Percentiles rank a stretch among this genome's conserved stretches.
Evolutionary conservation across 352 stramenopile genomes (phyloP).

Genomic region (Pythium insidiosum): DNA sequence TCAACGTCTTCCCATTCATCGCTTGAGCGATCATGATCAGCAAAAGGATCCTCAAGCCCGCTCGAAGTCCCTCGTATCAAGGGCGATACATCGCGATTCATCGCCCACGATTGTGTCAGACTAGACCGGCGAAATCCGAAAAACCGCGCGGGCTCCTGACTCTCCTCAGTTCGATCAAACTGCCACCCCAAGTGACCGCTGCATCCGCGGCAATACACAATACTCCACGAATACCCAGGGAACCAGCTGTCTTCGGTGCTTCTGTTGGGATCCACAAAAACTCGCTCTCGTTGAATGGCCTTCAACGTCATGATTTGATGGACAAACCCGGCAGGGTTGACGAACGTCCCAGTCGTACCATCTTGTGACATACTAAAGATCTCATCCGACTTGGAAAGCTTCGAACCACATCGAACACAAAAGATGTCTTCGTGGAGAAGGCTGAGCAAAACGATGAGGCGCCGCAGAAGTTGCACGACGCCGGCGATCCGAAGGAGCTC

Average conservation of each 20-base stretch:
- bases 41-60: slow-evolving; percentile 2
- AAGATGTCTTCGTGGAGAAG: slow-evolving; percentile 55
- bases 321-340: slow-evolving; percentile 70
- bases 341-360: slow-evolving; percentile 60
- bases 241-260: slow-evolving; percentile 77
- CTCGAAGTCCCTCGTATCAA: no score
- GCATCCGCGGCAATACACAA: slow-evolving; percentile 61
- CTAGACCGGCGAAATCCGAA: slow-evolving; percentile 61
- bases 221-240: slow-evolving; percentile 72
- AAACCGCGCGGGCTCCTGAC: slow-evolving; percentile 28
- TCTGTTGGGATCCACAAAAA: slow-evolving; percentile 33
- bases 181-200: slow-evolving; percentile 70
- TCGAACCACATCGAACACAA: slow-evolving; percentile 50
- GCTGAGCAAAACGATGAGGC: slow-evolving; percentile 48
- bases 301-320: slow-evolving; percentile 77
- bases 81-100: background rate
- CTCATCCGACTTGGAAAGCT: slow-evolving; percentile 57
- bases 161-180: slow-evolving; percentile 39
- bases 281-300: slow-evolving; percentile 27
- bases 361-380: slow-evolving; percentile 75
- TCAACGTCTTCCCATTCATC: no score
- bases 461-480: slow-evolving; percentile 45
- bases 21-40: background rate
- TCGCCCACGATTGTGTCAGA: slow-evolving; percentile 28
- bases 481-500: slow-evolving; percentile 52